Evolutionary conservation across 345 rosid genomes (phyloP), one percentile per base, ranked within the genome.

Genomic region (Sapria himalayana): DNA sequence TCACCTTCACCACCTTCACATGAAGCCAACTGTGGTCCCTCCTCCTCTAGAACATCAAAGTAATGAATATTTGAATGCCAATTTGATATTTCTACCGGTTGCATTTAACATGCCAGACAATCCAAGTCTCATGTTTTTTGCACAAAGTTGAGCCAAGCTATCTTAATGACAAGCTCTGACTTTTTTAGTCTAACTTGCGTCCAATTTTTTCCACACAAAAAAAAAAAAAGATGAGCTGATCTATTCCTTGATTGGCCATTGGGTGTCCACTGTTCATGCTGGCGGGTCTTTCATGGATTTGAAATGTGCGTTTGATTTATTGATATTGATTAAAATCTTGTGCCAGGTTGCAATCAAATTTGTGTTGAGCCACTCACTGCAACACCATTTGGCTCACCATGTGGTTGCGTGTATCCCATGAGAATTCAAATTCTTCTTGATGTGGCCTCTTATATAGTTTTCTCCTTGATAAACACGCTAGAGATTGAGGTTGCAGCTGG

Each of bases 331-430:
- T 29, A 29, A 32, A 49, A 37, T 38, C 27, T 54, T 39, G 60
- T 34, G 60, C n/a, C 75, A 91, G 99, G 84, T 43, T 91, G 99
- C 51, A 85, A 73, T 55, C 93, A 84, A 64, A 54, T 67, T 31
- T 91, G 99, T 32, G 70, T 41, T 48, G 99, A 84, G 50, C 99
- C 99, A 37, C 79, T 84, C 51, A 84, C 95, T 37, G 56, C 92
- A 50, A 38, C 86, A 51, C 91, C 93, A 39, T 91, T 50, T 49
- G 95, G 93, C 51, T 84, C 93, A 52, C 92, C 99, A 34, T 91
- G 99, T 59, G 95, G 92, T 34, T 84, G 99, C 59, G 92, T 91
- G 25, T 71, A 71, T 60, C 99, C 99, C 29, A 84, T 91, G 93
- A 84, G 77, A 71, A 78, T 91, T 63, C 71, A 55, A 50, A 84